Evolutionary conservation across 371 early-diverging fungal species (phyloP).

Genomic region (Actinomortierella wolfii): DNA sequence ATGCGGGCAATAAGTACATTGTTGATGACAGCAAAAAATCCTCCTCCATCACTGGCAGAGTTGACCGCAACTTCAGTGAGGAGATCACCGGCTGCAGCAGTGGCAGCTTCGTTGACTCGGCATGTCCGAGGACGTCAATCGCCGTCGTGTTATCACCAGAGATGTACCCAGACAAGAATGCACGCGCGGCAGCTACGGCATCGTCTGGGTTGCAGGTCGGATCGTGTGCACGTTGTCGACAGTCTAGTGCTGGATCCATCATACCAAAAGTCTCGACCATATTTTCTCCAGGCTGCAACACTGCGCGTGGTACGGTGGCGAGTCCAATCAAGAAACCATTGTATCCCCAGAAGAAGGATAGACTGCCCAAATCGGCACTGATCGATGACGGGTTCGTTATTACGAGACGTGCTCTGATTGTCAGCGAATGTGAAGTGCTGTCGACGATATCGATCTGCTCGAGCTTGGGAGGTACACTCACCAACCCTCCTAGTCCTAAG

Average conservation of each 20-base stretch:
- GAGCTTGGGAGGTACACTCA: slow-evolving; percentile 18
- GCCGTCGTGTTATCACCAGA: slow-evolving; percentile 41
- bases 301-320: slow-evolving; percentile 19
- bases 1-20: slow-evolving; percentile 25
- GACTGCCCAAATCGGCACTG: slow-evolving; percentile 26
- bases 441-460: slow-evolving; percentile 32
- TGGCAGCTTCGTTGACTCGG: slow-evolving; percentile 25
- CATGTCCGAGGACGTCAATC: slow-evolving; percentile 29
- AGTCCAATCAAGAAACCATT: slow-evolving; percentile 22
- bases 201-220: slow-evolving; percentile 23
- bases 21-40: slow-evolving; percentile 38
- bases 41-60: slow-evolving; percentile 21
- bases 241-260: slow-evolving; percentile 35
- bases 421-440: slow-evolving; percentile 33
- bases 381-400: slow-evolving; percentile 40
- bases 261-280: slow-evolving; percentile 36
- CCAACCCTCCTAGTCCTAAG: slow-evolving; percentile 35
- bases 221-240: slow-evolving; percentile 10
- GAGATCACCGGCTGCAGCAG: slow-evolving; percentile 35
- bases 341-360: slow-evolving; percentile 33
- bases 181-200: slow-evolving; percentile 24
- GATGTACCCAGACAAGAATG: slow-evolving; percentile 41
- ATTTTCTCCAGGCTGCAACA: slow-evolving; percentile 23
- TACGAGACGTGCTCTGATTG: slow-evolving; percentile 19
- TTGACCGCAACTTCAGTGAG: slow-evolving; percentile 17